These are phyloP conservation scores for Thelonectria olida DNA, from an alignment of 2,329 filamentous ascomycete genomes.

Conservation along the genomic window DNA sequence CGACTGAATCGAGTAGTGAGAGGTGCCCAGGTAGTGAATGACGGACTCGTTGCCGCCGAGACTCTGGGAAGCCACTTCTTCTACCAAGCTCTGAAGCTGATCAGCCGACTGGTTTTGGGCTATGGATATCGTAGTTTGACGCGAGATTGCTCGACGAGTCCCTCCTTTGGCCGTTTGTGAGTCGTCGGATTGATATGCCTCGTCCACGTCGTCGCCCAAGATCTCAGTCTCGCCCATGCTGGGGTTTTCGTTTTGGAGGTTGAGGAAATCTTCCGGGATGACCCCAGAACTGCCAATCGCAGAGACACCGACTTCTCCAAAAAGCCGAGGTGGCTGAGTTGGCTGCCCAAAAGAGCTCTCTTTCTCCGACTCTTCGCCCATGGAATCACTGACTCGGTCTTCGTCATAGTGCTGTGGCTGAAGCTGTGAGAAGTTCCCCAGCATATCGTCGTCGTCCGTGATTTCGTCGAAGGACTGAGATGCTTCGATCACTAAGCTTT, in stretches of 20 bases:
- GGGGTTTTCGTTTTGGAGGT: slow-evolving; percentile 55
- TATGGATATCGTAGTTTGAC: slow-evolving; percentile 47
- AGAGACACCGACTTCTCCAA: slow-evolving; percentile 65
- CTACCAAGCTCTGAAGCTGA: slow-evolving; percentile 61
- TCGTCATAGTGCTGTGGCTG: slow-evolving; percentile 44
- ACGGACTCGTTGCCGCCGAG: slow-evolving; percentile 57
- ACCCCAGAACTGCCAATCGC: slow-evolving; percentile 63
- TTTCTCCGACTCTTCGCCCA: slow-evolving; percentile 78
- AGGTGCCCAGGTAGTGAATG: slow-evolving; percentile 24
- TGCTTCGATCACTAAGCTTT: slow-evolving; percentile 41
- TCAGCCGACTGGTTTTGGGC: slow-evolving; percentile 56
- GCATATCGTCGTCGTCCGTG: slow-evolving; percentile 67
- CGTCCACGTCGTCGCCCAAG: slow-evolving; percentile 54
- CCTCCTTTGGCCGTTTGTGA: slow-evolving; percentile 41
- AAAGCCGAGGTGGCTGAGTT: slow-evolving; percentile 54
- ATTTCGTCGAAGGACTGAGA: slow-evolving; percentile 68
- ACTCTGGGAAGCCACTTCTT: slow-evolving; percentile 65
- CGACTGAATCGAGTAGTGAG: slow-evolving; percentile 38
- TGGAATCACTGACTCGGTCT: slow-evolving; percentile 53
- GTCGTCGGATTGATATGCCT: slow-evolving; percentile 56
- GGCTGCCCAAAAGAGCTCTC: slow-evolving; percentile 78
- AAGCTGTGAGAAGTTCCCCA: slow-evolving; percentile 69
- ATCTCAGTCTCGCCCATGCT: slow-evolving; percentile 53
- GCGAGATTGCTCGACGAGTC: slow-evolving; percentile 31
- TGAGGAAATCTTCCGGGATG: slow-evolving; percentile 58